Base-by-base conservation (phyloP, 2,329 filamentous ascomycete species). In the Aureobasidium vineae region DNA sequence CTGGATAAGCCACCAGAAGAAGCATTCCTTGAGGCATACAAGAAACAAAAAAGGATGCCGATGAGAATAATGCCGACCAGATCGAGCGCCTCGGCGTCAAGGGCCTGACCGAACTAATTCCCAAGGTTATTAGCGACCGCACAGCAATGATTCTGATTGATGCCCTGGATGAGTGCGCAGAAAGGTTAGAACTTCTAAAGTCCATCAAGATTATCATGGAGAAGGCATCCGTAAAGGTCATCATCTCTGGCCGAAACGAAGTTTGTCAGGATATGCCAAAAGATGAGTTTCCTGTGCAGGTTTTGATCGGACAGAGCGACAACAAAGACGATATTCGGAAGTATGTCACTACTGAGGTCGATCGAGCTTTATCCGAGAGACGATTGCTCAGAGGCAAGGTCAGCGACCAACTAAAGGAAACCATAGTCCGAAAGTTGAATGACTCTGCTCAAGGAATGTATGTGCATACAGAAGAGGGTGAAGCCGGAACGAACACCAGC, bases 381-480 rank as follows among this genome's bases (percentile, higher is more conserved):
- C 5, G n/a, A 13, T n/a, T 38, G 31, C 31, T 38, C 19, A 53
- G 50, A 23, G 50, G 50, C 50, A 53, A 38, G 31, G 50, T 53
- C 28, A 11, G 19, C 3, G 31, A 38, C 11, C 6, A 38, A n/a
- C 11, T 53, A 8, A 36, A 38, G 31, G 8, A 38, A 16, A 52
- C 31, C 2, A 53, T 53, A n/a, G 11, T 38, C 28, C 16, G 13
- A 10, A 53, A 38, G 50, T 31, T 53, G 19, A 53, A 53, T 13
- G 31, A 53, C 21, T n/a, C 28, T 53, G 47, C 47, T 5, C 47
- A 52, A 52, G 47, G 47, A 31, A 52, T 52, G 47, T 52, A 52
- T 16, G 47, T 52, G 1, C 6, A 33, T 41, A 5, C n/a, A 19
- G 16, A n/a, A 41, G 16, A 6, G 19, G 19, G 19, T 7, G 13